These are phyloP conservation scores for Amphibolis antarctica DNA, from an alignment of 106 monocot genomes.

Conservation along the genomic window DNA sequence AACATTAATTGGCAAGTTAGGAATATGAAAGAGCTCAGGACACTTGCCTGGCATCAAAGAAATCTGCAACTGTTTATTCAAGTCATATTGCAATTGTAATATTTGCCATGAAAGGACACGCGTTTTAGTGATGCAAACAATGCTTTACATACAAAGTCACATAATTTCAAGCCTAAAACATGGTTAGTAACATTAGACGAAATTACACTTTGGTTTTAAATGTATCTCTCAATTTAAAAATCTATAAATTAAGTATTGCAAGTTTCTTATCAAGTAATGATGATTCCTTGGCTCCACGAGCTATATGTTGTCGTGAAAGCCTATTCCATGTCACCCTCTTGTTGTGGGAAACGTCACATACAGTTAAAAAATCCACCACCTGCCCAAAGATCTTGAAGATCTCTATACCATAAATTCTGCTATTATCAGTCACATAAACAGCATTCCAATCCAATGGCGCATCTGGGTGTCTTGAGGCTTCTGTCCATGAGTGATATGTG, in stretches of 20 bases:
- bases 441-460: slow-evolving; percentile 82
- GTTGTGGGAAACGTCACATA: slow-evolving; percentile 38
- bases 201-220: background rate
- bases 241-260: slow-evolving; percentile 39
- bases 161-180: too few relatives aligned
- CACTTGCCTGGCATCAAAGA: too few relatives aligned
- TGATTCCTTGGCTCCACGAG: slow-evolving; percentile 29
- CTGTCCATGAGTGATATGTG: slow-evolving; percentile 26
- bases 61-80: too few relatives aligned
- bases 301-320: slow-evolving; percentile 42
- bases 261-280: slow-evolving; percentile 43
- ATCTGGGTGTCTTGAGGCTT: slow-evolving; percentile 76
- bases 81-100: too few relatives aligned
- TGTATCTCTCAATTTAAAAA: background rate
- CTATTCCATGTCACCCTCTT: slow-evolving; percentile 36
- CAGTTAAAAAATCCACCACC: slow-evolving; percentile 62
- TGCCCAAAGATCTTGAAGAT: slow-evolving; percentile 87
- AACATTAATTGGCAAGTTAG: too few relatives aligned
- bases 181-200: too few relatives aligned
- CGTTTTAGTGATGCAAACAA: too few relatives aligned
- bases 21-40: too few relatives aligned
- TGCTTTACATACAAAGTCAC: too few relatives aligned
- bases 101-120: too few relatives aligned
- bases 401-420: slow-evolving; percentile 64
- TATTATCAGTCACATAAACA: slow-evolving; percentile 30